A percentile compares a stretch with the other conserved stretches of the same genome.
Evolutionary conservation across 202 grass and related monocot species (phyloP).

Genomic region (Elaeis oleifera): DNA sequence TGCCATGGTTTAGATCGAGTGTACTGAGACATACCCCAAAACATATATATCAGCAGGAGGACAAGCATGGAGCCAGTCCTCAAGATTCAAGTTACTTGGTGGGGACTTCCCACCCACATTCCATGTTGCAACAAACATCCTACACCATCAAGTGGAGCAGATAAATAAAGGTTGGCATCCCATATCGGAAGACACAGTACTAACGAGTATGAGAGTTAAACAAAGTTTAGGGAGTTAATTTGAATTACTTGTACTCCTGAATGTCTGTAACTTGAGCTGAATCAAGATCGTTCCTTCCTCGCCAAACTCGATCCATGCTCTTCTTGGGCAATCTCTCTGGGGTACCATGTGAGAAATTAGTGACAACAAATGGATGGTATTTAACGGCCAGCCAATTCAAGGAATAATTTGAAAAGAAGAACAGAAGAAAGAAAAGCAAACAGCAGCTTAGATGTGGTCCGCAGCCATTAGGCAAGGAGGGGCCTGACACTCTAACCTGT

Average conservation of each 20-base stretch:
- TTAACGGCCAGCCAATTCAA: not conserved
- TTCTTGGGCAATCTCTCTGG: slow-evolving; percentile 21
- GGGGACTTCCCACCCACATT: slow-evolving; percentile 96
- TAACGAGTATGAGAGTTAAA: not conserved
- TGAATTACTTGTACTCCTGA: slow-evolving; percentile 19
- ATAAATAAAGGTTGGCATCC: slow-evolving; percentile 7
- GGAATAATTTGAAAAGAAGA: slow-evolving; percentile 27
- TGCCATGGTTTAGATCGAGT: slow-evolving; percentile 14
- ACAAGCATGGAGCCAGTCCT: slow-evolving; percentile 93
- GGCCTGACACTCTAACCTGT: slow-evolving; percentile 56
- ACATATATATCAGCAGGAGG: slow-evolving; percentile 94
- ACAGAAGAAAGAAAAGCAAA: slow-evolving; percentile 25
- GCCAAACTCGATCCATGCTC: slow-evolving; percentile 12
- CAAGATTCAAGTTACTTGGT: slow-evolving; percentile 69
- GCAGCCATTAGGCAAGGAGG: slow-evolving; percentile 18
- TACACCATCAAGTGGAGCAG: slow-evolving; percentile 24
- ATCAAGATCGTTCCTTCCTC: slow-evolving; percentile 11
- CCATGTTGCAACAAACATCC: slow-evolving; percentile 94
- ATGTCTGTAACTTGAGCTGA: slow-evolving; percentile 11
- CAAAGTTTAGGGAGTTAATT: not conserved
- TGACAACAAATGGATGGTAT: not conserved
- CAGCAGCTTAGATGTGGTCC: slow-evolving; percentile 13
- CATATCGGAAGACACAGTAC: slow-evolving; percentile 13
- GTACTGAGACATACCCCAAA: slow-evolving; percentile 45
- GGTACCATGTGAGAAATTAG: not conserved